Percentiles rank a stretch among this genome's conserved stretches.
These are phyloP conservation scores for Candida peoriensis DNA, from an alignment of 805 yeast genomes.

Conservation along the genomic window DNA sequence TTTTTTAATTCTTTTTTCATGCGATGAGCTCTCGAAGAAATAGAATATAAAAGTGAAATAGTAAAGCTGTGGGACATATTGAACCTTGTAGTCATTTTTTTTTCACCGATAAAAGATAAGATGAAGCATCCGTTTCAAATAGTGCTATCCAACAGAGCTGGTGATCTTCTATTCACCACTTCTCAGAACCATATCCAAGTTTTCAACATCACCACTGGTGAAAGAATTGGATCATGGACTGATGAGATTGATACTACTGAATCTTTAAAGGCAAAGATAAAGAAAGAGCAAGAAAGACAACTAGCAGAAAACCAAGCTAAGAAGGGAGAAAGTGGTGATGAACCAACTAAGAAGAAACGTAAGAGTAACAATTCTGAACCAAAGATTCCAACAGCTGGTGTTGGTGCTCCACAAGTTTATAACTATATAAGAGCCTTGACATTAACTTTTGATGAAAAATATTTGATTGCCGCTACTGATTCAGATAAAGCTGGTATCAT, in stretches of 20 bases:
- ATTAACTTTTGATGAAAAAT: constrained; percentile 46
- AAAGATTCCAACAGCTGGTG: constrained; percentile 57
- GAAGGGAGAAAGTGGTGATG: constrained; percentile 27
- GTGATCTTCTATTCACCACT: constrained; percentile 47
- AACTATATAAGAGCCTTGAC: constrained; percentile 64
- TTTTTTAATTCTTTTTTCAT: too few relatives aligned
- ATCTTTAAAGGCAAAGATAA: constrained; percentile 42
- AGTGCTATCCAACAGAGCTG: constrained; percentile 38
- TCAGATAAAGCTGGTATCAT: constrained; percentile 77
- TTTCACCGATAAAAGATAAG: neutral
- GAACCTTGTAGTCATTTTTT: neutral
- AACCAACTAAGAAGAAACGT: constrained; percentile 28
- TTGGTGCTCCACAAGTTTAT: constrained; percentile 63
- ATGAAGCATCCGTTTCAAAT: constrained; percentile 75
- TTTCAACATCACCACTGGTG: constrained; percentile 36
- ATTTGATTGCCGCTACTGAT: constrained; percentile 68
- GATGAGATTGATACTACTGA: constrained; percentile 50
- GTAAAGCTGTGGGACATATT: too few relatives aligned
- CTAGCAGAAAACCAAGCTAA: constrained; percentile 25
- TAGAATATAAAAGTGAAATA: too few relatives aligned
- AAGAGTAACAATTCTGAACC: constrained; percentile 35
- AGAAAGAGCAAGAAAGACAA: constrained; percentile 32
- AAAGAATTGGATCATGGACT: constrained; percentile 53
- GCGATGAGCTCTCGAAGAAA: too few relatives aligned
- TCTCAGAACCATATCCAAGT: constrained; percentile 57